Evolutionary conservation across 148 eudicot genomes (phyloP).

Genomic region (Polygonum maritimum): DNA sequence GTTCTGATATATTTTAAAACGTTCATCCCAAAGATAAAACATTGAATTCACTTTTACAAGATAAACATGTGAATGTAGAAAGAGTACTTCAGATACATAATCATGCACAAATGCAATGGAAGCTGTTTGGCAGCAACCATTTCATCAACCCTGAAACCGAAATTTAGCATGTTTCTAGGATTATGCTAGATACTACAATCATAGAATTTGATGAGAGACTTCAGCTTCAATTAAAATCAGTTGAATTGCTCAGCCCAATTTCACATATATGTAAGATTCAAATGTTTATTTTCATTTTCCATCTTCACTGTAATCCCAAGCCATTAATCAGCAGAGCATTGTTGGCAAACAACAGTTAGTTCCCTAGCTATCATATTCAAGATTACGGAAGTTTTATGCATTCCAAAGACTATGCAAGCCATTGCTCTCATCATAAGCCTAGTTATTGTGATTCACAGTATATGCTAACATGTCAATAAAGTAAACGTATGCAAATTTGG

Average conservation of each 20-base stretch:
- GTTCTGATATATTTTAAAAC: no score
- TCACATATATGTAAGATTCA: background rate
- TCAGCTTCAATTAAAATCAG: conserved; percentile 22
- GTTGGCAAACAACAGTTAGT: background rate
- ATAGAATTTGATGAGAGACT: conserved; percentile 8
- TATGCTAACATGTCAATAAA: background rate
- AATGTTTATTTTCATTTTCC: background rate
- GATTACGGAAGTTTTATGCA: background rate
- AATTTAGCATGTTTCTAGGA: background rate
- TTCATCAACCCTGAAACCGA: background rate
- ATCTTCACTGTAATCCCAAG: background rate
- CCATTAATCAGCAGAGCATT: no score
- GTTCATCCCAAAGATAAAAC: background rate
- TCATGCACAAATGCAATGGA: background rate
- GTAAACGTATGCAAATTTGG: background rate
- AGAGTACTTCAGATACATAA: background rate
- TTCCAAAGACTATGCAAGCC: background rate
- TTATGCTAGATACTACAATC: background rate
- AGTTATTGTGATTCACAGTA: background rate
- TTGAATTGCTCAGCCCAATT: no score
- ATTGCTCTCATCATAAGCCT: background rate
- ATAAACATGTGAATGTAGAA: background rate
- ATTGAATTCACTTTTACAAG: background rate
- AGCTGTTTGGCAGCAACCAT: background rate
- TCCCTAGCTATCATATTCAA: background rate